Evolutionary conservation across 2,329 filamentous ascomycete species (phyloP), one percentile per base, ranked within the genome.

Genomic region (Cercospora citrullina): DNA sequence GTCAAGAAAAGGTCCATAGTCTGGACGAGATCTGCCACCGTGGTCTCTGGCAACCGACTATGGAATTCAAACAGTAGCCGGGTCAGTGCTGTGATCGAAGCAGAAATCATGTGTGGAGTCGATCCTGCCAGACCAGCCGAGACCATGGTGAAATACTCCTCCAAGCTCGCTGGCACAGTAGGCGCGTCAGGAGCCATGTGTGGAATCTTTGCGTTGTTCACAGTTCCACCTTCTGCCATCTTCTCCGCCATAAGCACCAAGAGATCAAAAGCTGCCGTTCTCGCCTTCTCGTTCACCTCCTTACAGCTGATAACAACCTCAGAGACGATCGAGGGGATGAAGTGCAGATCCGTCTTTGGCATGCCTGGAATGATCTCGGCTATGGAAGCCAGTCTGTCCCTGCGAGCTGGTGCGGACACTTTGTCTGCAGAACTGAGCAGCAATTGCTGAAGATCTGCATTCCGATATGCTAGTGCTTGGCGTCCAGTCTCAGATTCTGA

Each of bases 111-210:
- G 82, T 98, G 94, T 33, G 95, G 94, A 10, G 93, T 94, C 74
- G 90, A 91, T 66, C 94, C 94, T 1, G 94, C 95, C 63, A 99
- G 87, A 81, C 95, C 95, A 60, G 95, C 95, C 72, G 92, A 96
- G 31, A 98, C 91, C 95, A 99, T 99, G 65, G 94, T 97, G 82
- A 98, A 92, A 81, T 93, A 98, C 80, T 98, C 95, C 76, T 98
- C 94, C 42, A 99, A 87, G 51, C 87, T 94, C 21, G 95, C 94
- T 2, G 87, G 84, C 4, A 90, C 93, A 33, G 89, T 84, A 2
- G 92, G 90, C 0, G 93, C 91, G 78, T 96, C 89, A 8, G 73
- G 60, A 3, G 92, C 87, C 93, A 98, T 97, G 78, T 94, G 89
- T 2, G 92, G 87, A 2, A 97, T 91, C 77, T 94, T 92, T 73